phyloP scores from a whole-genome alignment of 352 stramenopile species.

The Globisporangium paroecandrum region DNA sequence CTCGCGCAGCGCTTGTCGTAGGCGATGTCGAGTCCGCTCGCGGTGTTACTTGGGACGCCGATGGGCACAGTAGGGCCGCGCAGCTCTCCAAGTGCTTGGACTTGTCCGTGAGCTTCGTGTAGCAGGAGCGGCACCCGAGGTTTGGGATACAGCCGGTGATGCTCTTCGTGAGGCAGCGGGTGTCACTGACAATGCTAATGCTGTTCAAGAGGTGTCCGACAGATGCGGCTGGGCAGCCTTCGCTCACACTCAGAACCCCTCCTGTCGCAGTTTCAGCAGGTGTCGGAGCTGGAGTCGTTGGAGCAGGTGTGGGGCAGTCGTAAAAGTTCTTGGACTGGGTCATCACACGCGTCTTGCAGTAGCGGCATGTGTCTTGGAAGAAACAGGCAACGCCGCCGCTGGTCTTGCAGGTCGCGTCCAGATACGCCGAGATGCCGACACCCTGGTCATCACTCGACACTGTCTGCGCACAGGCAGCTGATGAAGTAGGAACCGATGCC shows the following conservation, averaged over 20 bases:
- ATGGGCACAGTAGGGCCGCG: background rate
- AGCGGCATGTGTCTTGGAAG: conserved; percentile 3
- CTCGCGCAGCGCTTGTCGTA: background rate
- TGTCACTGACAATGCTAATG: conserved; percentile 15
- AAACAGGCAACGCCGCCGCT: background rate
- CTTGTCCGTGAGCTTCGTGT: conserved; percentile 17
- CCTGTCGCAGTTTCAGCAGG: background rate
- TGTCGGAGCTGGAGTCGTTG: background rate
- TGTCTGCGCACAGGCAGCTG: background rate
- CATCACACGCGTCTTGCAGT: background rate
- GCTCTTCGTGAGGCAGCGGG: conserved; percentile 19
- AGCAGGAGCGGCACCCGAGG: conserved; percentile 22
- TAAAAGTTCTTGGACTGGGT: conserved; percentile 7
- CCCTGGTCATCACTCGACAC: background rate
- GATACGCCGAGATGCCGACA: background rate
- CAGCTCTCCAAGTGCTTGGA: conserved; percentile 18
- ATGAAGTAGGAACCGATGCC: background rate
- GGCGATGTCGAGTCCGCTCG: background rate
- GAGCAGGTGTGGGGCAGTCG: background rate
- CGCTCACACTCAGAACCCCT: background rate
- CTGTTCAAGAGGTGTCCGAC: background rate
- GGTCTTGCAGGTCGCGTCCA: background rate
- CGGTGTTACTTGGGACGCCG: background rate
- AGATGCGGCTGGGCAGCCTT: background rate
- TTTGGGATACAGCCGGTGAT: conserved; percentile 21